These are phyloP conservation scores for Pseudogymnoascus sp. DNA, from an alignment of 2,329 filamentous ascomycete species.

Conservation along the genomic window DNA sequence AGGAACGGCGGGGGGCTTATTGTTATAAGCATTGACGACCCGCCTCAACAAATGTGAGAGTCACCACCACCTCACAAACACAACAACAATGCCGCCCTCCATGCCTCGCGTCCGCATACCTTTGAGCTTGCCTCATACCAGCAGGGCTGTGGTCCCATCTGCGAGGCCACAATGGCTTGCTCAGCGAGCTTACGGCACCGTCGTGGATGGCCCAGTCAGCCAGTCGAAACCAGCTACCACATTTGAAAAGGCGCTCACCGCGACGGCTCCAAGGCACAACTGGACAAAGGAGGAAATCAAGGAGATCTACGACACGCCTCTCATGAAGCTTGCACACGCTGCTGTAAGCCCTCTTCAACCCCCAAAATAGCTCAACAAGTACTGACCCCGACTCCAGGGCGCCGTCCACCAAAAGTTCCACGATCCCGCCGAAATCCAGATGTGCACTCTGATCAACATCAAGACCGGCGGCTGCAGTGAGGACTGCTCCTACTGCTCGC, in stretches of 20 bases:
- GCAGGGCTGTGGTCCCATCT: conserved; percentile 38
- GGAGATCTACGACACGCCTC: conserved; percentile 71
- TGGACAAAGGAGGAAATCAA: conserved; percentile 80
- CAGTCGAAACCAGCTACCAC: not conserved
- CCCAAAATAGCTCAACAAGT: conserved; percentile 9
- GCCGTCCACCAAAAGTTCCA: conserved; percentile 79
- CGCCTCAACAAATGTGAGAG: conserved; percentile 13
- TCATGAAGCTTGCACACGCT: conserved; percentile 71
- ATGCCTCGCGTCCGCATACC: conserved; percentile 25
- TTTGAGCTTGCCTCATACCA: conserved; percentile 34
- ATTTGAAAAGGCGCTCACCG: conserved; percentile 45
- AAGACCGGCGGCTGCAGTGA: conserved; percentile 89
- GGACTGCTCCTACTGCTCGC: conserved; percentile 88
- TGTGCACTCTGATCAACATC: conserved; percentile 95
- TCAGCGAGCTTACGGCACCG: conserved; percentile 16
- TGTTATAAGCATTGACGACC: conserved; percentile 17
- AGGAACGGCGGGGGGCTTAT: conserved; percentile 17
- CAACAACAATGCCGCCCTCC: conserved; percentile 29
- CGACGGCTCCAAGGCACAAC: conserved; percentile 55
- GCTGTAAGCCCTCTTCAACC: conserved; percentile 45
- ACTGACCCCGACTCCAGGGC: conserved; percentile 43
- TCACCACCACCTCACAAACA: conserved; percentile 12
- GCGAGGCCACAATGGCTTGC: conserved; percentile 24
- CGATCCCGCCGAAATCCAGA: conserved; percentile 73
- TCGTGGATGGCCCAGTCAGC: conserved; percentile 1